These are phyloP conservation scores for Coemansia sp. DNA, from an alignment of 192 early-diverging fungal genomes.

Conservation along the genomic window DNA sequence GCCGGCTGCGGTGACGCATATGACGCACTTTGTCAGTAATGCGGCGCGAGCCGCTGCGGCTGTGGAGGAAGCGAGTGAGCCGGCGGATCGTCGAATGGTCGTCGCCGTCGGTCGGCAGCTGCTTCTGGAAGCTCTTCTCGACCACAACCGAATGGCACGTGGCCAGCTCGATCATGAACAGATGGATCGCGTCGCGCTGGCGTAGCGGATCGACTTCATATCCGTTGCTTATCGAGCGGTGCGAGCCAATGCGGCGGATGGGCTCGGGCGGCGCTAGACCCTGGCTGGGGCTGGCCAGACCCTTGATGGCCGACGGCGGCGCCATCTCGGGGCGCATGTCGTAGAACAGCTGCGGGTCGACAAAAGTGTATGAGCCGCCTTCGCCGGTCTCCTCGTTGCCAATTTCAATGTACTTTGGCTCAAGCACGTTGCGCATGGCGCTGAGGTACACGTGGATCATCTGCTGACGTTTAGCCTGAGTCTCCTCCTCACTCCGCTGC, in stretches of 20 bases:
- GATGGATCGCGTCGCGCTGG: constrained; percentile 56
- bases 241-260: constrained; percentile 41
- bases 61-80: constrained; percentile 30
- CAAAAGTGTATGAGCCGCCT: constrained; percentile 69
- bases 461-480: constrained; percentile 27
- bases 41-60: constrained; percentile 35
- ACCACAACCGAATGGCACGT: constrained; percentile 95
- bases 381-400: constrained; percentile 56
- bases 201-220: constrained; percentile 60
- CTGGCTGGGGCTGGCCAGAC: constrained; percentile 10
- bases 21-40: constrained; percentile 47
- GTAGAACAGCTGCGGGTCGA: constrained; percentile 74
- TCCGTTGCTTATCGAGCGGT: constrained; percentile 42
- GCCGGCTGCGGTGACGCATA: constrained; percentile 46
- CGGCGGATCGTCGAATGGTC: constrained; percentile 40
- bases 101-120: constrained; percentile 40
- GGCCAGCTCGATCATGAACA: constrained; percentile 84
- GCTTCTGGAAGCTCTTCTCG: constrained; percentile 60
- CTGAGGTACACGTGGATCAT: constrained; percentile 60
- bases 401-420: constrained; percentile 64
- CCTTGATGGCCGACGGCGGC: constrained; percentile 29
- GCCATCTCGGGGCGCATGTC: constrained; percentile 64
- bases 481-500: constrained; percentile 29
- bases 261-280: constrained; percentile 19
- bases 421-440: constrained; percentile 66